Evolutionary conservation across 148 eudicot species (phyloP), one percentile per base, ranked within the genome.

Genomic region (Euryodendron excelsum): DNA sequence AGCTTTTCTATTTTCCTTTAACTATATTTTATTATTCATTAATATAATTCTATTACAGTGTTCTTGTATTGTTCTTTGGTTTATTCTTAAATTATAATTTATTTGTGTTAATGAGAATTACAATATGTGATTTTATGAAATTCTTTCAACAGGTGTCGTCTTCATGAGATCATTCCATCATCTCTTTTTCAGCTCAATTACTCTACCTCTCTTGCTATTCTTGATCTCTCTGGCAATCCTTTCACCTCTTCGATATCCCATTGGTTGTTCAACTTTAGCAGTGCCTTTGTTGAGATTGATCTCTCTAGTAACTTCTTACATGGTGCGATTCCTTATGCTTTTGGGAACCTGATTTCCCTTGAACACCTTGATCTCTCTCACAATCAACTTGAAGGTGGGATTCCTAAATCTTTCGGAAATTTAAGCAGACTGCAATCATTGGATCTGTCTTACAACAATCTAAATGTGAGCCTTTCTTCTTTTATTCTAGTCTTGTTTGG

Each of bases 391-490:
- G 67, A 62, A 30, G 67, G 67, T 28, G 67, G 34, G 5, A 56
- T 74, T 52, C 77, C 77, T 10, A 74, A 72, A 2, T 52, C 34
- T 18, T 34, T 72, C 31, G 44, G 62, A 15, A 72, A 72, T 30
- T 21, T 52, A 0, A 39, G 68, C 52, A 12, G 37, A n/a, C 41
- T 75, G 20, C 31, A 17, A 39, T 13, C 1, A 0, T 58, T 73
- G 17, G 5, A 73, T 73, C 17, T 73, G 3, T 28, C 10, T n/a
- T 3, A 9, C 30, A 73, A 73, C 31, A 21, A n/a, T 8, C 11
- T 53, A 21, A 10, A 10, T 9, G 2, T 3, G 7, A 15, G 28
- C 0, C 27, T 73, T 58, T 10, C 65, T 34, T 14, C 21, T 10
- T 2, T 58, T 34, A 23, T 73, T 12, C 17, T 6, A 28, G 15